Evolutionary conservation across 73 alveolate genomes (phyloP).

Genomic region (Diophrys appendiculata): DNA sequence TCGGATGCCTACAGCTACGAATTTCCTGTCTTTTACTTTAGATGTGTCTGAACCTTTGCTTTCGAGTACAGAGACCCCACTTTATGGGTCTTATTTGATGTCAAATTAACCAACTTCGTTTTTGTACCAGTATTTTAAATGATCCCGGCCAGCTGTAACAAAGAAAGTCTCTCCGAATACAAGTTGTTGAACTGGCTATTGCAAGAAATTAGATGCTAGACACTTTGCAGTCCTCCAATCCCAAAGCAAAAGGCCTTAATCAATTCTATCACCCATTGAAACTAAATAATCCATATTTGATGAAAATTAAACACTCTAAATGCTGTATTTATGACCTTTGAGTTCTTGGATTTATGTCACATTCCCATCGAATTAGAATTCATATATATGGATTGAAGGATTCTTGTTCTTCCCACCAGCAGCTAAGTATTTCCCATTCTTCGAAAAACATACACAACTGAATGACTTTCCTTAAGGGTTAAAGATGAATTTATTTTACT

Average conservation of each 20-base stretch:
- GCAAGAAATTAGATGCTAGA: constrained; percentile 71
- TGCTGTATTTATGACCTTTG: constrained; percentile 93
- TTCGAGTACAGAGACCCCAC: constrained; percentile 56
- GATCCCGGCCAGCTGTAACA: constrained; percentile 81
- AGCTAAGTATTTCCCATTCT: constrained; percentile 69
- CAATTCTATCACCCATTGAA: constrained; percentile 94
- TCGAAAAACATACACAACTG: constrained; percentile 70
- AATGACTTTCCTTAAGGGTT: constrained; percentile 62
- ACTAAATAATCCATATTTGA: constrained; percentile 81
- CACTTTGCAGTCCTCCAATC: constrained; percentile 66
- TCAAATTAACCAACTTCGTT: constrained; percentile 65
- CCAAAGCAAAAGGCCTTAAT: constrained; percentile 89
- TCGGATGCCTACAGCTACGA: constrained; percentile 61
- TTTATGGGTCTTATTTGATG: background rate
- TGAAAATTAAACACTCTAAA: constrained; percentile 82
- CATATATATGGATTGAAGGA: constrained; percentile 86
- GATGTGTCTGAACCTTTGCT: constrained; percentile 65
- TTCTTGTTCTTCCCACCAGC: constrained; percentile 91
- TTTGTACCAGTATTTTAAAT: constrained; percentile 78
- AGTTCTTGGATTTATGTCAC: constrained; percentile 16
- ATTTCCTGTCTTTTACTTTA: constrained; percentile 58
- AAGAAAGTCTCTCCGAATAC: constrained; percentile 64
- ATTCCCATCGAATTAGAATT: constrained; percentile 29
- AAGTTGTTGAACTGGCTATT: constrained; percentile 63
- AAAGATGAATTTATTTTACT: constrained; percentile 46